These are phyloP conservation scores for Phytophthora citrophthora DNA, from an alignment of 352 stramenopile species.

Conservation along the genomic window DNA sequence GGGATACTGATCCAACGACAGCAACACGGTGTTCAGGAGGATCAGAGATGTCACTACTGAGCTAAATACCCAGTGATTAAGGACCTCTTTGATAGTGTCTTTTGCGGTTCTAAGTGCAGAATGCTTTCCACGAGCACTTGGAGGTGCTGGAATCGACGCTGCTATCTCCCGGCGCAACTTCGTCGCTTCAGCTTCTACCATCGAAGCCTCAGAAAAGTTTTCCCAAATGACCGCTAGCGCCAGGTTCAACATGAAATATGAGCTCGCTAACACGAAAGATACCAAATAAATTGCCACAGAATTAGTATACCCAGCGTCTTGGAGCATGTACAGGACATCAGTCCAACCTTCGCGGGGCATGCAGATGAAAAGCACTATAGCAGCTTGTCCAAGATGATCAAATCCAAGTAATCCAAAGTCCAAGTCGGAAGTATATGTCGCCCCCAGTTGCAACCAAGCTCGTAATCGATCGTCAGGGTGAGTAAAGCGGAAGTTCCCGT, in stretches of 20 bases:
- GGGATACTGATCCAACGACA: slow-evolving; percentile 84
- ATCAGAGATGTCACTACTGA: slow-evolving; percentile 62
- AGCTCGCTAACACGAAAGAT: slow-evolving; percentile 87
- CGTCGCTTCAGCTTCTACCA: slow-evolving; percentile 60
- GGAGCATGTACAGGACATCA: slow-evolving; percentile 71
- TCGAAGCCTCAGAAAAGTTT: slow-evolving; percentile 70
- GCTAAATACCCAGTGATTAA: slow-evolving; percentile 66
- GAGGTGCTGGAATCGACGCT: slow-evolving; percentile 20
- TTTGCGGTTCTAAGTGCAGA: neutral
- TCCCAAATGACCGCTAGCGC: slow-evolving; percentile 92
- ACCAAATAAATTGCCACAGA: slow-evolving; percentile 84
- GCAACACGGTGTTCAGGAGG: slow-evolving; percentile 85
- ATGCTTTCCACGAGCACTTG: neutral
- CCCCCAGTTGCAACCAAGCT: slow-evolving; percentile 1
- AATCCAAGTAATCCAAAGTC: slow-evolving; percentile 90
- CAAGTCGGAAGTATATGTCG: slow-evolving; percentile 73
- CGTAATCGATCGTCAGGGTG: slow-evolving; percentile 48
- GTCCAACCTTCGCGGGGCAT: slow-evolving; percentile 93
- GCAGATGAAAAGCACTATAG: slow-evolving; percentile 89
- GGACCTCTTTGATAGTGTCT: slow-evolving; percentile 19
- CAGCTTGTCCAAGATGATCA: slow-evolving; percentile 86
- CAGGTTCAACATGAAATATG: slow-evolving; percentile 93
- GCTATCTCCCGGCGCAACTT: slow-evolving; percentile 37
- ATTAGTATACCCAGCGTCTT: slow-evolving; percentile 54
- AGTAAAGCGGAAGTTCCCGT: slow-evolving; percentile 72